Evolutionary conservation across 441 rosid species (phyloP), one percentile per base, ranked within the genome.

Genomic region (Oxalis stricta): DNA sequence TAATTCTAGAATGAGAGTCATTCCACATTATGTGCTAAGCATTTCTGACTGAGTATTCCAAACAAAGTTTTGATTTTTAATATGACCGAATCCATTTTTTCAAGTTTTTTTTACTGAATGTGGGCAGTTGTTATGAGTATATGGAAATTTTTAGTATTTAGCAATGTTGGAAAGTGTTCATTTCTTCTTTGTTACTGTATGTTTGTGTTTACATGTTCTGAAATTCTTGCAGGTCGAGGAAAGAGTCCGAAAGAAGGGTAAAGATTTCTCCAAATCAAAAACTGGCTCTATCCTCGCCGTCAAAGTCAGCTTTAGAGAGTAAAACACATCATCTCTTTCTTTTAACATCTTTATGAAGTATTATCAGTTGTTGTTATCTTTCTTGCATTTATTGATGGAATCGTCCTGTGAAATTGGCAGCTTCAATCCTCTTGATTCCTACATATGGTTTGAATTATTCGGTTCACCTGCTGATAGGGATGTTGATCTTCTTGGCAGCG

Each of bases 231-330:
- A 87, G 96, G 71, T 88, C 59, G 80, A 75, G 50, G 94, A 84
- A 44, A 74, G 94, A 52, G 85, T 77, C 22, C 62, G 94, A 54
- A 70, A 46, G 75, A 84, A 84, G 78, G 97, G 88, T 38, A 73
- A 66, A 42, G 66, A 71, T 65, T 73, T 84, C 49, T 50, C 50
- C 52, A 84, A 88, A 34, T 72, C 84, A 12, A 77, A 82, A 64
- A 84, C 79, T 11, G 97, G 95, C 12, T 88, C 95, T 38, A 71
- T 88, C 29, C 71, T 88, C 47, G 65, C 95, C 54, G 84, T 82
- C 70, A 84, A 84, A 79, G 97, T 84, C 58, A 77, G 72, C 77
- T 88, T 84, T 59, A 76, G 93, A 84, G 86, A 84, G 97, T 84
- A 66, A 56, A 19, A 2, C 37, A 44, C 38, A 9, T 40, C 18